Evolutionary conservation across 805 yeast species (phyloP), one percentile per base, ranked within the genome.

Genomic region (Candida oleophila): DNA sequence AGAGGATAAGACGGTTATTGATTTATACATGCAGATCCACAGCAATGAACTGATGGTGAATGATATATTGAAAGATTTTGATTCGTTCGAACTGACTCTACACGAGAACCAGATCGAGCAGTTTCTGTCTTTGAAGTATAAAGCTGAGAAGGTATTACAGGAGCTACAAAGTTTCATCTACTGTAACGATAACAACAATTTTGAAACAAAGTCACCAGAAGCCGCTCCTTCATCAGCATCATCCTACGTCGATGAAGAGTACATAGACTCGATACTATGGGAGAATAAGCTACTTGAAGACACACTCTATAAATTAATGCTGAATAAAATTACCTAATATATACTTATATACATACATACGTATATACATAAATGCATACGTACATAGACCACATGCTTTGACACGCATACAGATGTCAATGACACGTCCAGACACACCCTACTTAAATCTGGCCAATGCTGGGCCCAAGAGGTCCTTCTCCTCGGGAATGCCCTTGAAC

Each of bases 361-460:
- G 22, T 4, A 33, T 42, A 12, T 14, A 20, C 16, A 35, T 35
- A 32, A 38, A 19, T 14, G 12, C 18, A 39, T 9, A 20, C 18
- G 22, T 25, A 20, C 11, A 37, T 19, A 35, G 21, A 36, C 28
- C 30, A 38, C 5, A 25, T 25, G 39, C 39, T 20, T 16, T n/a
- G n/a, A n/a, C n/a, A n/a, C n/a, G n/a, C n/a, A n/a, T n/a, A n/a
- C n/a, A 5, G 4, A 16, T 33, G 15, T 33, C 32, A 44, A 15
- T 9, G 14, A 25, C 12, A n/a, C n/a, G n/a, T n/a, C n/a, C n/a
- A n/a, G n/a, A n/a, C n/a, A n/a, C n/a, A n/a, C 14, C 8, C 12
- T 63, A 75, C 32, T 62, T 66, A 52, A 79, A 79, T 60, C 84
- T 73, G 8, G 76, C 66, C 44, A 79, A 68, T 3, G 80, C 82